Evolutionary conservation across 176 grass and related monocot species (phyloP).

Genomic region (Eleusine coracana): DNA sequence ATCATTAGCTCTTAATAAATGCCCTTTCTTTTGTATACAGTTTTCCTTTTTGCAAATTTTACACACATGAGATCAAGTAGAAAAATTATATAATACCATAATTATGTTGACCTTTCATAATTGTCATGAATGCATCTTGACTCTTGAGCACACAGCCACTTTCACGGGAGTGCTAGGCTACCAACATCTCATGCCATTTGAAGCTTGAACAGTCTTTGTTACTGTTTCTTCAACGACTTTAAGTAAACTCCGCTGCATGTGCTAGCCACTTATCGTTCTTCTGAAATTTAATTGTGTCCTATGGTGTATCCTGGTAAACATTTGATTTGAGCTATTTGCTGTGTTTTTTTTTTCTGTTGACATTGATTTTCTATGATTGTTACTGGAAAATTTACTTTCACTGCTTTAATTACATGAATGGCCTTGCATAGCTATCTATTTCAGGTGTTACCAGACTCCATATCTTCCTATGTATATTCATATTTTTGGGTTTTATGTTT

Average conservation of each 20-base stretch:
- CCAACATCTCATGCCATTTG: not conserved
- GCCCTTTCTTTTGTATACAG: not conserved
- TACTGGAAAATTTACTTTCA: not conserved
- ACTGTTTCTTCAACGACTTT: not conserved
- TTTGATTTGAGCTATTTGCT: not conserved
- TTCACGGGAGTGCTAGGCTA: not conserved
- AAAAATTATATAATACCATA: not conserved
- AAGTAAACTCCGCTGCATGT: not conserved
- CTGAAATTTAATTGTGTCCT: not conserved
- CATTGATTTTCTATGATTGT: not conserved
- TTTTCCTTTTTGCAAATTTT: not conserved
- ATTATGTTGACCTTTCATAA: not conserved
- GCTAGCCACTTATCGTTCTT: not conserved
- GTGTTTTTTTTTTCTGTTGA: not conserved
- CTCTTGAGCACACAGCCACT: not conserved
- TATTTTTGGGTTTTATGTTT: conserved; percentile 15
- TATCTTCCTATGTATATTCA: not conserved
- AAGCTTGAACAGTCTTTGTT: not conserved
- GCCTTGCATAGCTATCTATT: not conserved
- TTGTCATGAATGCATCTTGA: conserved; percentile 13
- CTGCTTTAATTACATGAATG: conserved; percentile 11
- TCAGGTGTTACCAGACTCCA: not conserved
- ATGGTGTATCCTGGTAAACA: not conserved
- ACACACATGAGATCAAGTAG: not conserved
- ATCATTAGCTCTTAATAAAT: not conserved